Evolutionary conservation across 805 yeast species (phyloP), one percentile per base, ranked within the genome.

Genomic region (Saturnispora serradocipensis): DNA sequence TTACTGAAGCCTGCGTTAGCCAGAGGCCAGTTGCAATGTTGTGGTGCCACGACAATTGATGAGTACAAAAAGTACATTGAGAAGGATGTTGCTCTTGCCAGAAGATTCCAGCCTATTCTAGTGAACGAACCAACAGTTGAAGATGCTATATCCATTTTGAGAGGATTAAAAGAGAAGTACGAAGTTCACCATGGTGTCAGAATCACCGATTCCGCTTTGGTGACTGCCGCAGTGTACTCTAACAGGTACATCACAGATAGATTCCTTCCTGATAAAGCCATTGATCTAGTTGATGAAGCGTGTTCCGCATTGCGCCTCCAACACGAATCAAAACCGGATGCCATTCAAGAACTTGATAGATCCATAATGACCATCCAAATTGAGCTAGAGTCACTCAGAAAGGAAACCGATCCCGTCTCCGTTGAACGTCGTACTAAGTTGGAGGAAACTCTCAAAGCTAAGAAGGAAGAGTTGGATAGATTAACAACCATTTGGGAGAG

Each of bases 181-280:
- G 99, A 91, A 64, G 97, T 91, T 2, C 99, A 91, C 61, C 99
- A 91, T 62, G 99, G 99, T 70, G 99, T 91, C 7, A 79, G 96
- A 56, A 88, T 91, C 53, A 78, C 91, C 3, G 99, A 91, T 64
- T 78, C 89, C 46, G 97, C 99, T 0, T 73, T 91, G 51, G 97
- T 91, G 2, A 86, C 96, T 0, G 97, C 98, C 11, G 96, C 97
- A 0, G 82, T 87, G 6, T 80, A 90, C 62, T 82, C 95, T 46
- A 87, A 88, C 63, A 76, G 99, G 56, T 91, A 91, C 65, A 87
- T 91, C 51, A 86, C 95, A 3, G 97, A 91, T 65, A 71, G 98
- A 51, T 89, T 82, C 61, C 71, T 91, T 38, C 99, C 99, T 1
- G 99, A 91, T 64, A 91, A 91, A 71, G 98, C 98, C 20, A 91